Conservation (phyloP, 140 eudicot species). For the Cichorium intybus region DNA sequence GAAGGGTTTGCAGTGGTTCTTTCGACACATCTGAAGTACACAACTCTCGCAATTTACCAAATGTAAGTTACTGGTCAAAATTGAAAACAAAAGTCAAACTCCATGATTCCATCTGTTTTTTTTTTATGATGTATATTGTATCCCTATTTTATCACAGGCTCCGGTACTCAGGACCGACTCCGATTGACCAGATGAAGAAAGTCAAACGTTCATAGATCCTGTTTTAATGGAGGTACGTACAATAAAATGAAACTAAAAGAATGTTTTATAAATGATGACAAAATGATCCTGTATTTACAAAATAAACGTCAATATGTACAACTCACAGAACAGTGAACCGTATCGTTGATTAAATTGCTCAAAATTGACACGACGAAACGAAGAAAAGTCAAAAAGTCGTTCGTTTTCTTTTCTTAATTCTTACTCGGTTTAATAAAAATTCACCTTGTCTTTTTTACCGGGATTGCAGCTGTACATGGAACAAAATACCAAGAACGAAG, state of each 20-base stretch:
- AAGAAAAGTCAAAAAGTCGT: background rate
- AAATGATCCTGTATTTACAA: constrained; percentile 7
- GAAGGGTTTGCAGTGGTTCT: constrained; percentile 30
- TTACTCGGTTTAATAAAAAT: background rate
- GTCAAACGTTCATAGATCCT: constrained; percentile 33
- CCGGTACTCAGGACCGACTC: background rate
- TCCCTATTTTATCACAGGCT: background rate
- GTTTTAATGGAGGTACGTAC: constrained; percentile 40
- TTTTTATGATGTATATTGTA: background rate
- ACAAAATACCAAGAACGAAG: background rate
- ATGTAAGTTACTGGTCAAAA: constrained; percentile 33
- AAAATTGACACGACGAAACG: background rate
- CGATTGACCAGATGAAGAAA: constrained; percentile 16
- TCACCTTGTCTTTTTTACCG: background rate
- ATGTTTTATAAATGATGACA: constrained; percentile 1
- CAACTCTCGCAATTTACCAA: constrained; percentile 35
- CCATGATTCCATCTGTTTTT: no score
- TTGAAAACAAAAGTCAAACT: constrained; percentile 3
- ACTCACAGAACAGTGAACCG: background rate
- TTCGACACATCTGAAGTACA: constrained; percentile 43
- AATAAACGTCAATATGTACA: constrained; percentile 13
- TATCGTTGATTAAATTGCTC: background rate
- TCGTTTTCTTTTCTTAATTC: background rate
- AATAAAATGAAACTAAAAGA: constrained; percentile 3
- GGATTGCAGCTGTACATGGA: constrained; percentile 11